Evolutionary conservation across 1,284 basidiomycete species (phyloP).

Genomic region (Fomitopsis schrenkii): DNA sequence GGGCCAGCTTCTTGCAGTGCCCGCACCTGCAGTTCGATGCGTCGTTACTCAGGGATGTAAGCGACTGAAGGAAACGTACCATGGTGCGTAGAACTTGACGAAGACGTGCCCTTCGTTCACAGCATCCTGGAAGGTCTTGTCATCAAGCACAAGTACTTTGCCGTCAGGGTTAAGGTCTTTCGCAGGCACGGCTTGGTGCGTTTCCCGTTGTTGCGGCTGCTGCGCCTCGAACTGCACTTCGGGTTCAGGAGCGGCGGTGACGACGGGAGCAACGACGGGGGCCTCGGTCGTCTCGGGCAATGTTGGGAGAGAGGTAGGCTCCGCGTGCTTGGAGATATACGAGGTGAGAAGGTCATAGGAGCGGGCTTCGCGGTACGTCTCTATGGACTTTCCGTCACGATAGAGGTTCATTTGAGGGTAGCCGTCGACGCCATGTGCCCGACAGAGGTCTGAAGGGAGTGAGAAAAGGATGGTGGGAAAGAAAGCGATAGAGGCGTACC

Average conservation of each 20-base stretch:
- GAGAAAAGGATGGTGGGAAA: neutral
- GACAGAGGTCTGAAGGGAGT: constrained; percentile 66
- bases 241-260: constrained; percentile 6
- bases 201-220: constrained; percentile 2
- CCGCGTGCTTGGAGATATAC: constrained; percentile 43
- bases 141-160: constrained; percentile 53
- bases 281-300: constrained; percentile 11
- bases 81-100: constrained; percentile 90
- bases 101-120: constrained; percentile 66
- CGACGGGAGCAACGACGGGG: neutral
- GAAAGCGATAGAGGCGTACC: constrained; percentile 44
- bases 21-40: constrained; percentile 53
- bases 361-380: constrained; percentile 54
- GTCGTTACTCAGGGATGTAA: neutral
- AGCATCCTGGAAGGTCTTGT: constrained; percentile 44
- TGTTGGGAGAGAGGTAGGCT: constrained; percentile 22
- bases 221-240: constrained; percentile 5
- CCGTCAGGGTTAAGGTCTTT: constrained; percentile 54
- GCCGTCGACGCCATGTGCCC: constrained; percentile 60
- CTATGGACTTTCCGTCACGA: constrained; percentile 58
- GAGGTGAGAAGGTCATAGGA: constrained; percentile 44
- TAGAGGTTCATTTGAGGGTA: constrained; percentile 84
- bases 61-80: constrained; percentile 38
- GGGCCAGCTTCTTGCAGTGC: constrained; percentile 89
- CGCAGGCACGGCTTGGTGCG: constrained; percentile 13